Base-by-base conservation (phyloP, 1,284 basidiomycete genomes). In the Boletus albobrunnescens region DNA sequence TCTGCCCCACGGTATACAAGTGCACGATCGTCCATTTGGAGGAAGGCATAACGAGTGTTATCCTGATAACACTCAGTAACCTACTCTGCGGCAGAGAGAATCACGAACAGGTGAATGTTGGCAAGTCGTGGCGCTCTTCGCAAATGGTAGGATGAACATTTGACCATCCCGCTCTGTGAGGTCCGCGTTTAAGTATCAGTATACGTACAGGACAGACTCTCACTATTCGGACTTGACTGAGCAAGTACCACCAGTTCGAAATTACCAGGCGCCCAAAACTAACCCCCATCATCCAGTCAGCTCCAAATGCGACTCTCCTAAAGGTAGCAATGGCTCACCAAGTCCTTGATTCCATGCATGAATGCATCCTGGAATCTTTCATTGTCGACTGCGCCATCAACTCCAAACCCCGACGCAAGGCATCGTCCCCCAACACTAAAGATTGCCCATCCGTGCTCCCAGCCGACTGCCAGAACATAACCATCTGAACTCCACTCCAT, bases 1-100 rank as follows among this genome's bases (percentile, higher is more conserved):
- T 99, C 95, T 17, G 92, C 90, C 3, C 96, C 95, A 49, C 96
- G 82, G 64, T 98, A 99, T n/a, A 99, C 84, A 4, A 97, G 77
- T 1, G 93, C 87, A 32, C 91, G 81, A 61, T 98, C 94, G 60
- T 98, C 94, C 78, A 95, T 83, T 67, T 97, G 93, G 30, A 97
- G 74, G 67, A 98, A 96, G 0, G 92, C 94, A 61, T 96, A 95
- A 53, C 91, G 81, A 3, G 92, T 91, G 60, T 94, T 94, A 61
- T 95, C 93, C 88, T 91, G 49, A 44, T 27, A 14, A 44, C 7
- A 32, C 40, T 65, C 24, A 54, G 44, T 24, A 32, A 27, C 35
- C 6, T 41, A 24, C 12, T 22, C 20, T 16, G 27, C 13, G 32
- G 13, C 19, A 24, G 17, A 43, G 16, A 14, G 16, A 36, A 41